These are phyloP conservation scores for Suillus luteus DNA, from an alignment of 768 basidiomycete genomes.

Conservation along the genomic window DNA sequence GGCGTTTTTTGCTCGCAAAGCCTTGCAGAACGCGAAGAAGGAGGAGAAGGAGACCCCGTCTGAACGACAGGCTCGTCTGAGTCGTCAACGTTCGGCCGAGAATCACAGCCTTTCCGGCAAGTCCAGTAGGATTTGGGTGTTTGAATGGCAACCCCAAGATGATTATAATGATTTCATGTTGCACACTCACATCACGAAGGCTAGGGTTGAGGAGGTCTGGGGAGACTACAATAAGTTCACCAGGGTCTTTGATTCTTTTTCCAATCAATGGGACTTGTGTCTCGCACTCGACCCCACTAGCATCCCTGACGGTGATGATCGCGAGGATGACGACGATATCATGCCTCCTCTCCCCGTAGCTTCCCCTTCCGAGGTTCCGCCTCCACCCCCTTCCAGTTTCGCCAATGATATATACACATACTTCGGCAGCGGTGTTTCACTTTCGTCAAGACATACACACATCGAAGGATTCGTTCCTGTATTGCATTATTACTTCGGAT, in stretches of 20 bases:
- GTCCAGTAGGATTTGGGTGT: neutral
- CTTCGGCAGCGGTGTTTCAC: neutral
- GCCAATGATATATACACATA: neutral
- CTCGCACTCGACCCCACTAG: neutral
- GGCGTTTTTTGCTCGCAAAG: neutral
- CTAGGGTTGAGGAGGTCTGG: too few species aligned
- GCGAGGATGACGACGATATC: neutral
- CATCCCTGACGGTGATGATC: neutral
- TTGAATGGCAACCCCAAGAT: too few species aligned
- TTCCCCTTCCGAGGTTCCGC: neutral
- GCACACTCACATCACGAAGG: too few species aligned
- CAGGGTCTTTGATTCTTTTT: too few species aligned
- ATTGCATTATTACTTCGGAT: neutral
- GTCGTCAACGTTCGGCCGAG: neutral
- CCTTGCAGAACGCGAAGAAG: neutral
- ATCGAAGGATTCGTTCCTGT: neutral
- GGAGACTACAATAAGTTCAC: too few species aligned
- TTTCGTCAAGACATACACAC: neutral
- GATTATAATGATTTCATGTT: too few species aligned
- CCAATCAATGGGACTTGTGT: neutral
- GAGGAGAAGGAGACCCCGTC: neutral
- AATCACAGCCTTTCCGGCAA: neutral
- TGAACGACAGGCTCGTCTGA: neutral
- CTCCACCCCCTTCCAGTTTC: neutral
- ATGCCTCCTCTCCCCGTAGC: neutral